Evolutionary conservation across 345 rosid genomes (phyloP).

Genomic region (Toxicodendron radicans): DNA sequence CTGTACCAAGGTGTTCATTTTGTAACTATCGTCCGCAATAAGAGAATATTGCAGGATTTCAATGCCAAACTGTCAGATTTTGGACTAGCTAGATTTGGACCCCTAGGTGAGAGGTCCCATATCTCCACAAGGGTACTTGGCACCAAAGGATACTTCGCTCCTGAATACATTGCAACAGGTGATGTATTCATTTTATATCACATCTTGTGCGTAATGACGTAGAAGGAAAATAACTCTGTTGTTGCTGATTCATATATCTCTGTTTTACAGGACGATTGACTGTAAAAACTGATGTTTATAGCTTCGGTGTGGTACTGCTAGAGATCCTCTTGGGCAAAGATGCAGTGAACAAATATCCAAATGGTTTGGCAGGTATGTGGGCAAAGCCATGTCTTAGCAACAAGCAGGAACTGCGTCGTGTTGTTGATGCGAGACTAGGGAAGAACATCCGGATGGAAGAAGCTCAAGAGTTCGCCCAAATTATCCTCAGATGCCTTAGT

Average conservation of each 20-base stretch:
- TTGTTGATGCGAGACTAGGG: constrained; percentile 35
- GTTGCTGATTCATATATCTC: neutral
- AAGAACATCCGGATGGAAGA: constrained; percentile 26
- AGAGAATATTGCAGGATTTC: constrained; percentile 37
- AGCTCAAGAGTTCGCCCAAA: constrained; percentile 28
- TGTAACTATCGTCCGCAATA: constrained; percentile 3
- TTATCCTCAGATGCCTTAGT: constrained; percentile 29
- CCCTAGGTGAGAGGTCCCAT: constrained; percentile 36
- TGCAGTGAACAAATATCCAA: constrained; percentile 21
- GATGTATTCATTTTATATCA: neutral
- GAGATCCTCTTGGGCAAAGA: constrained; percentile 33
- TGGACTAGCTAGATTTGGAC: constrained; percentile 55
- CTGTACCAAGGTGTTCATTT: constrained; percentile 2
- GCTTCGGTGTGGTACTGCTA: constrained; percentile 40
- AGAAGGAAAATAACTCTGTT: neutral
- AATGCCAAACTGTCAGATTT: constrained; percentile 50
- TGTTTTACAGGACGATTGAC: constrained; percentile 28
- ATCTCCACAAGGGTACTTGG: constrained; percentile 43
- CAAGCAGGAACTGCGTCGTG: constrained; percentile 15
- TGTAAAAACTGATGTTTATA: constrained; percentile 32
- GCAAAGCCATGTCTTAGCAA: constrained; percentile 28
- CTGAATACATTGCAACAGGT: constrained; percentile 54
- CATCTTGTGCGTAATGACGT: neutral
- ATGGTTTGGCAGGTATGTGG: constrained; percentile 22
- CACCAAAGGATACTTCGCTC: constrained; percentile 49